phyloP scores from a whole-genome alignment of 2,329 filamentous ascomycete species.

The Aquanectria penicillioides region DNA sequence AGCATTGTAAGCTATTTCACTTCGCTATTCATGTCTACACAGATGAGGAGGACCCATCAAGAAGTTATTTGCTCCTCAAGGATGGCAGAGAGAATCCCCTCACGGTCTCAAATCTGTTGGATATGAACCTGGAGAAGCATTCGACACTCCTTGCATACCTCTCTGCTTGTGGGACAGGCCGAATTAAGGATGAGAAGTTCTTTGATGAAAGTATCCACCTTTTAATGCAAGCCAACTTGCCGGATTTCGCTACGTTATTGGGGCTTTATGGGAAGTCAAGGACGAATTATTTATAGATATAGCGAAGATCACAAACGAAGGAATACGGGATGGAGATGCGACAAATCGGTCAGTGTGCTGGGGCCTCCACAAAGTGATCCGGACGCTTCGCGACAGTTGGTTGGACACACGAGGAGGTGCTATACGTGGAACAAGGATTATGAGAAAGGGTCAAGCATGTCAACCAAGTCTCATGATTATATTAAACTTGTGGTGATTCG shows the following conservation, averaged over 20 bases:
- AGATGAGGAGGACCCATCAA: constrained; percentile 13
- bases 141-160: constrained; percentile 50
- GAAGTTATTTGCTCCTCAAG: constrained; percentile 24
- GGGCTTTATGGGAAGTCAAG: constrained; percentile 7
- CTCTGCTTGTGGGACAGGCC: constrained; percentile 49
- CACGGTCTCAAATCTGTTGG: constrained; percentile 25
- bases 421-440: no score
- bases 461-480: no score
- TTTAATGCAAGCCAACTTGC: constrained; percentile 14
- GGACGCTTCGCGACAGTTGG: constrained; percentile 1
- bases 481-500: no score
- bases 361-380: background rate
- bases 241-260: constrained; percentile 17
- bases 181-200: constrained; percentile 31
- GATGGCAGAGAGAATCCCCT: constrained; percentile 16
- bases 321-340: background rate
- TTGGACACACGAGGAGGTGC: background rate
- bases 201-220: constrained; percentile 53
- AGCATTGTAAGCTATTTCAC: constrained; percentile 49
- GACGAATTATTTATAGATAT: constrained; percentile 1
- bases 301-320: background rate
- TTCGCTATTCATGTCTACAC: constrained; percentile 52
- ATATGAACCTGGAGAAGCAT: constrained; percentile 21
- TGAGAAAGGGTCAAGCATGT: no score
- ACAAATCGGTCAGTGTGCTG: constrained; percentile 1